Evolutionary conservation across 1,139 yeast species (phyloP).

Genomic region (Pichia sp.): DNA sequence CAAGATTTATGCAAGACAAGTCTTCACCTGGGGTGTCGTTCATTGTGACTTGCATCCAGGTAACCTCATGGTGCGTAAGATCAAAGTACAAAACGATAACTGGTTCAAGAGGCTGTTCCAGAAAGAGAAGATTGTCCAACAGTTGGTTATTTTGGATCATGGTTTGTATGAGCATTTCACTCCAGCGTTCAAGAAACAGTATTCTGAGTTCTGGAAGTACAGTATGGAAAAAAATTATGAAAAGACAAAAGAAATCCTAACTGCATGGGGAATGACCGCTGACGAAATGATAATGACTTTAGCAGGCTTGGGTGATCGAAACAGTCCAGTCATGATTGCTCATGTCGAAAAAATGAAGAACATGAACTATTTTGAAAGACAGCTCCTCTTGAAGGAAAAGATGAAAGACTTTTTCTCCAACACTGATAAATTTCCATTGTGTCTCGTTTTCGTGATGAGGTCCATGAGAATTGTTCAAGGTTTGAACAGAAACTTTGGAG

Average conservation of each 20-base stretch:
- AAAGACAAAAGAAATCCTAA: conserved; percentile 48
- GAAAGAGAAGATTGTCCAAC: conserved; percentile 36
- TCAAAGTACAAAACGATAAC: conserved; percentile 19
- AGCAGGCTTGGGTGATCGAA: conserved; percentile 47
- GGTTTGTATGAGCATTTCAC: conserved; percentile 62
- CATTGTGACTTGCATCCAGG: conserved; percentile 89
- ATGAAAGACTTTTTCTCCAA: conserved; percentile 54
- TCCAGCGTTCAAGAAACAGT: conserved; percentile 50
- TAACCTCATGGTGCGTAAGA: conserved; percentile 53
- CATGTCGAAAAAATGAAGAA: conserved; percentile 26
- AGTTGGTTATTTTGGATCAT: conserved; percentile 69
- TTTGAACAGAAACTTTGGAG: conserved; percentile 59
- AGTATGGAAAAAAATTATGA: conserved; percentile 50
- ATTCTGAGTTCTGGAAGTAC: conserved; percentile 60
- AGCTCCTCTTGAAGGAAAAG: conserved; percentile 36
- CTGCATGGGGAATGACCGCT: conserved; percentile 69
- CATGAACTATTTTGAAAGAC: conserved; percentile 38
- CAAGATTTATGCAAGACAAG: conserved; percentile 59
- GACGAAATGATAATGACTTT: conserved; percentile 62
- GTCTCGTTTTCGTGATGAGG: conserved; percentile 61
- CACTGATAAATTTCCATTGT: conserved; percentile 62
- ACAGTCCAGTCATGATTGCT: conserved; percentile 26
- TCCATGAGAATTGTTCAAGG: conserved; percentile 74
- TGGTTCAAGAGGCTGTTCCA: conserved; percentile 8
- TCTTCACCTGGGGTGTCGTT: conserved; percentile 69